A percentile compares a stretch with the other conserved stretches of the same genome.
Conservation (phyloP, 2,329 filamentous ascomycete genomes). For the Fusarium nisikadoi region DNA sequence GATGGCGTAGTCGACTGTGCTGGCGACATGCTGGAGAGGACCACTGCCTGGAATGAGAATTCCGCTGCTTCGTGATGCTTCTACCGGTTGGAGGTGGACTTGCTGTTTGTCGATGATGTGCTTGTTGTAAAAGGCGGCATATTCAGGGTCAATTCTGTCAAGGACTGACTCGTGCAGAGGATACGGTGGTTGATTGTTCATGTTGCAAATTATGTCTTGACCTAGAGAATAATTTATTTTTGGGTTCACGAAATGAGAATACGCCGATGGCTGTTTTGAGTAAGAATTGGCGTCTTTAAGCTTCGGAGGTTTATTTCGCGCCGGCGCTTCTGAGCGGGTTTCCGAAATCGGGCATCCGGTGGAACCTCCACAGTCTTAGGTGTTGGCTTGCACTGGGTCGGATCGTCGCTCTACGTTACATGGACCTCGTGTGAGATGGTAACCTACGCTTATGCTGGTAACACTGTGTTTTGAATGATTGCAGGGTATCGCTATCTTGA, state of each 20-base stretch:
- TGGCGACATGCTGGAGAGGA: not conserved
- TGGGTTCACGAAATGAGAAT: accelerated
- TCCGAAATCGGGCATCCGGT: conserved; percentile 3
- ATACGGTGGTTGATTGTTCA: conserved; percentile 11
- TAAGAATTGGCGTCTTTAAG: not conserved
- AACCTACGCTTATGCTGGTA: not conserved
- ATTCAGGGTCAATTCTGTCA: not conserved
- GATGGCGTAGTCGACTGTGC: not conserved
- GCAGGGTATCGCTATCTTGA: not conserved
- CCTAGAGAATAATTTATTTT: accelerated
- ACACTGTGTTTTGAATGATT: not conserved
- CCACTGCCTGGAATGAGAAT: conserved; percentile 9
- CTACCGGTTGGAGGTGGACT: conserved; percentile 11
- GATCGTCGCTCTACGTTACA: conserved; percentile 8
- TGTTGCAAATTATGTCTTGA: accelerated
- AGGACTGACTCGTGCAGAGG: not conserved
- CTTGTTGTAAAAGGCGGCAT: conserved; percentile 10
- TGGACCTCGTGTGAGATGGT: not conserved
- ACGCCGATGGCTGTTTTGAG: not conserved
- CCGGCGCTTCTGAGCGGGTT: not conserved
- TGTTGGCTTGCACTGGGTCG: not conserved
- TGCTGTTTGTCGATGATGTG: conserved; percentile 24
- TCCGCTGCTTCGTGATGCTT: not conserved
- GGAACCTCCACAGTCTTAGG: not conserved
- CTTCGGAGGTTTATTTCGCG: conserved; percentile 6